phyloP scores from a whole-genome alignment of 2,329 filamentous ascomycete species.

The Xylaria polymorpha region DNA sequence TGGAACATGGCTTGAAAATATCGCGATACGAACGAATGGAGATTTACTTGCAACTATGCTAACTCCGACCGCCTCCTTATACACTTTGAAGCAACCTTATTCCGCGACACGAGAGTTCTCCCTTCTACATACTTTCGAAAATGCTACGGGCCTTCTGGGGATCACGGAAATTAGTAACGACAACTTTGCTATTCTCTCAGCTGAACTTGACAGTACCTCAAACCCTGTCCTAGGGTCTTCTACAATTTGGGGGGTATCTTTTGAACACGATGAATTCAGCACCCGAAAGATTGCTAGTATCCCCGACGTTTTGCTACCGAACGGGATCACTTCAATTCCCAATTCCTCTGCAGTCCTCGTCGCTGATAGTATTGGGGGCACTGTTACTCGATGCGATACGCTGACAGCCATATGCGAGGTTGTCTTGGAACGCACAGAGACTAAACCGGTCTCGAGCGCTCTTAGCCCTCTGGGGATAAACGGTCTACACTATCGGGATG shows the following conservation, averaged over 20 bases:
- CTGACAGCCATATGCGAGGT: conserved; percentile 37
- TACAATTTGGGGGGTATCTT: conserved; percentile 41
- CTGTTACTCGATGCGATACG: conserved; percentile 46
- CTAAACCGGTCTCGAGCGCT: conserved; percentile 38
- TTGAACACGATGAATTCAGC: conserved; percentile 15
- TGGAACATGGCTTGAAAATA: conserved; percentile 50
- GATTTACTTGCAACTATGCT: conserved; percentile 50
- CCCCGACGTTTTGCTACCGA: conserved; percentile 40
- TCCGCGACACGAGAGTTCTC: conserved; percentile 38
- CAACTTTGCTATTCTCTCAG: conserved; percentile 41
- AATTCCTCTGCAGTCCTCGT: conserved; percentile 42
- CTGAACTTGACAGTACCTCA: conserved; percentile 25
- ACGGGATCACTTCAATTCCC: conserved; percentile 44
- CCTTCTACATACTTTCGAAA: conserved; percentile 48
- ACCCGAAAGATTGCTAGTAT: conserved; percentile 40
- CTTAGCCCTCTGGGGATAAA: conserved; percentile 43
- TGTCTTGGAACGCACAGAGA: conserved; percentile 42
- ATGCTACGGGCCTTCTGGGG: conserved; percentile 46
- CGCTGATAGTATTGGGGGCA: conserved; percentile 45
- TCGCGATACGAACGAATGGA: conserved; percentile 50
- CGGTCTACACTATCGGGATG: conserved; percentile 45
- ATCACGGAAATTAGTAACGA: conserved; percentile 49
- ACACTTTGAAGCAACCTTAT: conserved; percentile 47
- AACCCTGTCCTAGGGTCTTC: conserved; percentile 32
- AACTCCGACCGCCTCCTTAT: conserved; percentile 44